Evolutionary conservation across 2,329 filamentous ascomycete genomes (phyloP).

Genomic region (Ophiobolus disseminans): DNA sequence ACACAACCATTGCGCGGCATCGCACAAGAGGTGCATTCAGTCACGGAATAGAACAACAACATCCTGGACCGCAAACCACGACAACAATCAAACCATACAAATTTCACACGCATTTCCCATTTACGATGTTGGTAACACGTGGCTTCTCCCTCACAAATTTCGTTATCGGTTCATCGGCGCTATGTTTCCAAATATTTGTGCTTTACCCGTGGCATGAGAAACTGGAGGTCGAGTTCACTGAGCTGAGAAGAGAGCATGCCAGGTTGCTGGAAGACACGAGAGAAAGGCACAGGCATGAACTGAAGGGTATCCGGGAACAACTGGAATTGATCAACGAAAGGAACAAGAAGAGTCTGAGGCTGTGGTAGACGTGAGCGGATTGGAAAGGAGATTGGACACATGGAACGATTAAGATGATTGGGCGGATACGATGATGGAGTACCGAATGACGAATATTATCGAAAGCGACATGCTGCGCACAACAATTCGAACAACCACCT

Average conservation of each 20-base stretch:
- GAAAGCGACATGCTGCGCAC: too few relatives aligned
- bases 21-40: too few relatives aligned
- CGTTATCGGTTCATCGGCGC: constrained; percentile 67
- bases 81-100: neutral
- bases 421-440: neutral
- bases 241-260: constrained; percentile 65
- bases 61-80: too few relatives aligned
- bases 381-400: too few relatives aligned
- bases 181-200: constrained; percentile 72
- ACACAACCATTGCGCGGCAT: too few relatives aligned
- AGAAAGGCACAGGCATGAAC: constrained; percentile 25
- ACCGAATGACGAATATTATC: too few relatives aligned
- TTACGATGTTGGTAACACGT: constrained; percentile 56
- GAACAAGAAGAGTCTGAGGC: constrained; percentile 10
- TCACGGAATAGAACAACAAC: too few relatives aligned
- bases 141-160: constrained; percentile 70
- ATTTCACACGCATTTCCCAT: neutral
- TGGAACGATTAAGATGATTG: neutral
- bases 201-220: constrained; percentile 75
- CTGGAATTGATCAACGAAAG: constrained; percentile 23
- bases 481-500: too few relatives aligned
- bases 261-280: constrained; percentile 31
- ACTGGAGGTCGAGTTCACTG: constrained; percentile 67
- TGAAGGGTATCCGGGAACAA: constrained; percentile 30
- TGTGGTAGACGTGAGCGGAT: constrained; percentile 9